Evolutionary conservation across 345 rosid species (phyloP).

Genomic region (Populus alba): DNA sequence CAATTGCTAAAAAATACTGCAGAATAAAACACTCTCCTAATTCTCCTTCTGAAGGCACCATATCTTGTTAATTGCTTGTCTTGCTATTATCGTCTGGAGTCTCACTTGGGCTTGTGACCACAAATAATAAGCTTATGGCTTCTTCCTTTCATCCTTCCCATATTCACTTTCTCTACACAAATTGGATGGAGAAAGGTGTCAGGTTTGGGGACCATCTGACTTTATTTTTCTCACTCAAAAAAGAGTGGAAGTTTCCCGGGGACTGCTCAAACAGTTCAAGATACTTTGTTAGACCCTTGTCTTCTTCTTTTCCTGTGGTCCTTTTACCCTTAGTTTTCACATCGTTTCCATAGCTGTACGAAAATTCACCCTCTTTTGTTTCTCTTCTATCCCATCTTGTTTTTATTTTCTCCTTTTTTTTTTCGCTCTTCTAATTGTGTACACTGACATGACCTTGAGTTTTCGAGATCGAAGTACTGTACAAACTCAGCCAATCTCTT

Average conservation of each 20-base stretch:
- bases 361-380: not conserved
- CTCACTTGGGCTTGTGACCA: not conserved
- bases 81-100: not conserved
- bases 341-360: not conserved
- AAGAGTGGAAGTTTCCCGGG: constrained; percentile 40
- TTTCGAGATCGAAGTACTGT: not conserved
- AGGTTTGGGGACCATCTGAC: constrained; percentile 30
- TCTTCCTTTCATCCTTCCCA: not conserved
- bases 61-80: not conserved
- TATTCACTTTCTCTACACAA: not conserved
- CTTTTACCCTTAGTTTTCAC: constrained; percentile 16
- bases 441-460: not conserved
- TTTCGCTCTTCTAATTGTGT: not conserved
- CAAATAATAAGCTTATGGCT: constrained; percentile 9
- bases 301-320: constrained; percentile 30
- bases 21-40: not conserved
- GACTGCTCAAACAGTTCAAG: constrained; percentile 28
- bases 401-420: not conserved
- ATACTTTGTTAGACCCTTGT: constrained; percentile 17
- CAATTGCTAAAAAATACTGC: not conserved
- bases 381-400: not conserved
- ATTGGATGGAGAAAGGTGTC: constrained; percentile 29
- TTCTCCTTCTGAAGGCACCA: not conserved
- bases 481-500: not conserved
- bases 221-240: constrained; percentile 20